Base-by-base conservation (phyloP, 2,329 filamentous ascomycete species). In the Phialophora tarda region DNA sequence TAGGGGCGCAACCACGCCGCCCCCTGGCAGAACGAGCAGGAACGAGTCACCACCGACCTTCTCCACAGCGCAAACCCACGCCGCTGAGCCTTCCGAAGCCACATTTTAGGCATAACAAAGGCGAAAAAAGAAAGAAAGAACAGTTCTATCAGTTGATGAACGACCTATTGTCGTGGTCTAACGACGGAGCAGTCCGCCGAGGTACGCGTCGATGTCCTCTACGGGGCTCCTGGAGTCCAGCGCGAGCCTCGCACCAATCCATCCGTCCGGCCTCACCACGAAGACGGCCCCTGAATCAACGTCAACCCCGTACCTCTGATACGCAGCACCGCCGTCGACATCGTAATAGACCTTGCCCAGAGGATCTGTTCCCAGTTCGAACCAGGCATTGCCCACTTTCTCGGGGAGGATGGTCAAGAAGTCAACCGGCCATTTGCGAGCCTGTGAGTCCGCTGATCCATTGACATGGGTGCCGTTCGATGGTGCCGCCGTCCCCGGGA, bases 331-430 rank as follows among this genome's bases (percentile, higher is more conserved):
- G 32, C 73, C 61, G 28, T 75, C 70, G 4, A 62, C 61, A 62
- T 79, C 77, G 64, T 77, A 80, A 23, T 76, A 79, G 1, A 76
- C 75, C n/a, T 73, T 73, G 1, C 78, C 78, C 63, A 78, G 74
- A 1, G 66, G 72, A 41, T 67, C 50, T 10, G 76, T 67, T 34
- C 76, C 79, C n/a, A 80, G 74, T 34, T 75, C 68, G 17, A 74
- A 73, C 63, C 79, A 78, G 23, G 75, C 68, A 34, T 75, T 76
- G 48, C 75, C 76, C 41, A 71, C 77, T 17, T 76, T 75, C 17
- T 71, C 73, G 6, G 71, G 66, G 12, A 74, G 64, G n/a, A 76
- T 68, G 23, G 73, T 75, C 4, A 74, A 24, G 61, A 72, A 75
- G n/a, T 72, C 68, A 6, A 73, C 64, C 2, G 71, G 68, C 68